Conservation (phyloP, 1,284 basidiomycete species). For the Boletus holoroseus region DNA sequence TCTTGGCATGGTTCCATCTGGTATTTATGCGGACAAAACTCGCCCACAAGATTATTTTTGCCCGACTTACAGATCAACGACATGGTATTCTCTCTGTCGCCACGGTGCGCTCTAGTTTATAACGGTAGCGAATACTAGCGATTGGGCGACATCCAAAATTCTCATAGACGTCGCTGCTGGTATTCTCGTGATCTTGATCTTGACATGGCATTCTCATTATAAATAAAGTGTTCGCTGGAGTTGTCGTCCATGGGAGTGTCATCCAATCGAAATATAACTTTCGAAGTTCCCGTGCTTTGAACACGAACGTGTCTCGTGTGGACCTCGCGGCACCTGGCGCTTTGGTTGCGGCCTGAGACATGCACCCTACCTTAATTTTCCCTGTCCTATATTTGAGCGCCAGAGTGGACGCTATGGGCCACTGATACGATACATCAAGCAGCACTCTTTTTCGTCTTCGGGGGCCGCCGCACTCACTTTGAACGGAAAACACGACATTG, state of each 20-base stretch:
- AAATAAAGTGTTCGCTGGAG: not conserved
- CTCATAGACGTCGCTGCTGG: not conserved
- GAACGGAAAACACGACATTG: not conserved
- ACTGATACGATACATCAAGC: not conserved
- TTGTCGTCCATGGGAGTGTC: not conserved
- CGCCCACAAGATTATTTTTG: not conserved
- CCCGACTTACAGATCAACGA: not conserved
- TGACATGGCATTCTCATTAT: not conserved
- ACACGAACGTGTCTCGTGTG: slow-evolving; percentile 17
- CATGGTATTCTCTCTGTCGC: not conserved
- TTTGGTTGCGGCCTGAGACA: not conserved
- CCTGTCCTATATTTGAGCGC: not conserved
- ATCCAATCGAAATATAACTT: not conserved
- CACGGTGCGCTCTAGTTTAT: not conserved
- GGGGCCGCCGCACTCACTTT: not conserved
- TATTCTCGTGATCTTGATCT: not conserved
- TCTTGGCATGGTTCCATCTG: not conserved
- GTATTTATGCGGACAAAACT: slow-evolving; percentile 15
- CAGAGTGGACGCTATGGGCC: not conserved
- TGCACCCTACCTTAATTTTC: not conserved
- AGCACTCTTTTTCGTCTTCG: not conserved
- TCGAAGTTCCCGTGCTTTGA: slow-evolving; percentile 1
- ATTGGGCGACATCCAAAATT: not conserved
- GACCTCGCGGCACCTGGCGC: not conserved
- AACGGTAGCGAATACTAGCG: not conserved